Evolutionary conservation across 352 stramenopile species (phyloP), one percentile per base, ranked within the genome.

Genomic region (Globisporangium sylvaticum): DNA sequence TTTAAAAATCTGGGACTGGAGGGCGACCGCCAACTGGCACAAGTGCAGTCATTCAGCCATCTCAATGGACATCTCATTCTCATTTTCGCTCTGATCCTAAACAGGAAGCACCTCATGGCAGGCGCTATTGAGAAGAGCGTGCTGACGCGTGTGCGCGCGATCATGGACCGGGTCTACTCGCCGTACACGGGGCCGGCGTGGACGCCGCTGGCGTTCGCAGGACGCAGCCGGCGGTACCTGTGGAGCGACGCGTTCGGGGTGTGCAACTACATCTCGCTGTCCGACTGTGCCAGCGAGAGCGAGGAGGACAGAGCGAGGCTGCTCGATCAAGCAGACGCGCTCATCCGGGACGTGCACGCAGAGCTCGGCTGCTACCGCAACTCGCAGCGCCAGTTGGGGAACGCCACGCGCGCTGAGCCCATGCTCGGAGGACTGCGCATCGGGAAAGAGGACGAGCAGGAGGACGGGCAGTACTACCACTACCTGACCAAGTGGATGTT

Each of bases 401-500:
- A 32, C 18, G 63, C 70, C 4, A 64, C 54, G 8, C 48, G 15
- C 4, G 32, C 37, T 10, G 29, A 62, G 24, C 73, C 73, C 10
- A 71, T 63, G 27, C 59, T 39, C 2, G 73, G 73, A 15, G 73
- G 73, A 3, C 67, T 79, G 12, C 70, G 73, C 50, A 79, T 79
- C 52, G 73, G 73, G 60, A 79, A 79, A 55, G 65, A 70, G 10
- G 64, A 74, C 32, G 63, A 66, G 7, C 25, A 66, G 9, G 73
- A 79, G 25, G 73, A 79, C 62, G 73, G 73, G 10, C 73, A 79
- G 70, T 79, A 79, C 55, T 77, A 73, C 32, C 73, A 79, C 67
- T 79, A 79, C 50, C 53, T 79, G 31, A 79, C 70, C 60, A 79
- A 79, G 55, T 79, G 73, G 73, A 79, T 79, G 70, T 79, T 79